Conservation (phyloP, 257 asterid genomes). For the Verbascum thapsus region DNA sequence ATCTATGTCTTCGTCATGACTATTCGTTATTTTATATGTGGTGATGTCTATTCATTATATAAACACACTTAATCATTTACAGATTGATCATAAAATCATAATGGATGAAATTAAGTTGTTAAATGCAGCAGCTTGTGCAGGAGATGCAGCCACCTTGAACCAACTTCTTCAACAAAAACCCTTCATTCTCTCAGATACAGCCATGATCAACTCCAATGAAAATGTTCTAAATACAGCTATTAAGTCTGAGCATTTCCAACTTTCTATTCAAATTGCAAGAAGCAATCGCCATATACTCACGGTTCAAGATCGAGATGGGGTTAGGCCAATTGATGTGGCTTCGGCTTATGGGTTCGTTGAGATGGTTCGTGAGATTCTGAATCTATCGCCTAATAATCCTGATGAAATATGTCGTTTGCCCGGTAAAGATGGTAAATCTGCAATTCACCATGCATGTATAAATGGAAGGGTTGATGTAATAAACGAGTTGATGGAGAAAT, state of each 20-base stretch:
- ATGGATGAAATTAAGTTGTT: neutral
- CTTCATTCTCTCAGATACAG: neutral
- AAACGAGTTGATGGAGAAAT: neutral
- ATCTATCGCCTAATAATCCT: neutral
- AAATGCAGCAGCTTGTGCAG: neutral
- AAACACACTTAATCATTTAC: no score
- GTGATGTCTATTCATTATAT: no score
- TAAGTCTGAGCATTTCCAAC: neutral
- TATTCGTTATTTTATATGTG: no score
- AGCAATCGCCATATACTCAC: neutral
- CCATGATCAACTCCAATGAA: neutral
- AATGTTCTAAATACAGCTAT: neutral
- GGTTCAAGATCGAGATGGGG: neutral
- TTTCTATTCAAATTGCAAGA: neutral
- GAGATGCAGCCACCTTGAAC: neutral
- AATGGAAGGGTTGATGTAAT: constrained; percentile 1
- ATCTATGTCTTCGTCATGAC: no score
- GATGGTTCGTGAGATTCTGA: neutral
- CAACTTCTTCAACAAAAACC: neutral
- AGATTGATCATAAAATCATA: no score
- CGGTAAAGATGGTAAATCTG: constrained; percentile 1
- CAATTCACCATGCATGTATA: neutral
- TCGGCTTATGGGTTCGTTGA: constrained; percentile 1
- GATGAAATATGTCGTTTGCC: neutral
- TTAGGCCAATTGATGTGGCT: constrained; percentile 14